Base-by-base conservation (phyloP, 1,284 basidiomycete species). In the Cryptococcus depauperatus region DNA sequence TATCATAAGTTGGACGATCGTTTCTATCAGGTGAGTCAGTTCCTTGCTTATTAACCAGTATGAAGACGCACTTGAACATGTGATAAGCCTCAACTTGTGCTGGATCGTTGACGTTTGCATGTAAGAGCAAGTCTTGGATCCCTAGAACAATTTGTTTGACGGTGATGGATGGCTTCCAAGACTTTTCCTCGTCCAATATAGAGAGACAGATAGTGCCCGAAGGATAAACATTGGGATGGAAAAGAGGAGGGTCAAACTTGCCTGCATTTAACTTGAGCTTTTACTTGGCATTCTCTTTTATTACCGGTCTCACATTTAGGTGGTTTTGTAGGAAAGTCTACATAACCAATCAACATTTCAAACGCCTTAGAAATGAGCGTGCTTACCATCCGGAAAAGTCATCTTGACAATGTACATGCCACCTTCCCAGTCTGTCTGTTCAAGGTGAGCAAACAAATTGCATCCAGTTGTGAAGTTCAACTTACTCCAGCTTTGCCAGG, bases 201-300 rank as follows among this genome's bases (percentile, higher is more conserved):
- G 91, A 96, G 19, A 98, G 77, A 68, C 95, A 99, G 41, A 98
- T 92, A 18, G 95, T 99, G 22, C 95, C 95, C 14, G 91, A 96
- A 0, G 95, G 95, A 70, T 96, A 99, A 43, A 98, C 91, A 67
- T 99, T 99, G 23, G 93, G 93, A 69, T 98, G 93, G 75, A 96
- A 98, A 41, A 97, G 76, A 23, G 93, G 86, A 2, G 95, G 93
- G 1, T 82, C 78, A 73, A 98, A 98, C 80, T 97, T 97, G 76
- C 90, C 91, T 95, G 68, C 34, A 48, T 16, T 49, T 35, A 52
- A 48, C 28, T 25, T 19, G 32, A 10, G 25, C 18, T 22, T 27
- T 19, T 18, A 5, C 43, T 16, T 16, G 13, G 16, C 5, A 30
- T 30, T 30, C 16, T 11, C 3, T 30, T 16, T 6, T 16, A 30